A percentile compares a stretch with the other conserved stretches of the same genome.
phyloP scores from a whole-genome alignment of 169 alveolate species.

The Plasmodium vivax region DNA sequence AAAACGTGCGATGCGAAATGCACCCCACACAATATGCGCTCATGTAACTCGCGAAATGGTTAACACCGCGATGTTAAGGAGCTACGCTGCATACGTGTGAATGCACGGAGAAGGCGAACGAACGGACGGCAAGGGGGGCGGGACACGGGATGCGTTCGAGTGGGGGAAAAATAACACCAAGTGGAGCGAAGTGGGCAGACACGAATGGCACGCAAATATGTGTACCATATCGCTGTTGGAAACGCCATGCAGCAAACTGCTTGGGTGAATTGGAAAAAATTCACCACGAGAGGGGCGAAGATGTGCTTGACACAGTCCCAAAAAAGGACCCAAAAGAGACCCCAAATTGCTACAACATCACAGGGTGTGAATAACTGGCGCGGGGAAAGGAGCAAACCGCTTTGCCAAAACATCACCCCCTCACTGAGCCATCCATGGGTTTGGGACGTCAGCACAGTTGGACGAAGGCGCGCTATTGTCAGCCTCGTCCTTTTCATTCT shows the following conservation, averaged over 20 bases:
- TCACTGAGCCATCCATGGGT: neutral
- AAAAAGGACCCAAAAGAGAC: too few species aligned
- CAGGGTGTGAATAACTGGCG: neutral
- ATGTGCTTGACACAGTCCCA: neutral
- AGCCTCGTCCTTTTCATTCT: neutral
- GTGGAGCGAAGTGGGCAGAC: neutral
- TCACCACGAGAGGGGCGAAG: neutral
- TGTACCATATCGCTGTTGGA: neutral
- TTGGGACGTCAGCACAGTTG: conserved; percentile 1
- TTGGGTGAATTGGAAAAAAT: neutral
- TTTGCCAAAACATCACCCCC: neutral
- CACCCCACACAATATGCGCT: neutral
- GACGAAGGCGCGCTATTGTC: neutral
- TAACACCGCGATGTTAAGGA: neutral
- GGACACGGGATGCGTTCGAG: neutral
- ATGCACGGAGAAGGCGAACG: neutral
- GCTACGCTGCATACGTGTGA: neutral
- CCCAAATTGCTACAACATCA: neutral
- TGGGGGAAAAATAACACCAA: neutral
- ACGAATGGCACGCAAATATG: neutral
- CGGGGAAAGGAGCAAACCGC: neutral
- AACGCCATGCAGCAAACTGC: neutral
- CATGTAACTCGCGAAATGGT: neutral
- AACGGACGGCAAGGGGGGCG: neutral
- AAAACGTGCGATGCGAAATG: neutral